Conservation (phyloP, 495 filamentous ascomycete genomes). For the Talaromyces nanjingensis region DNA sequence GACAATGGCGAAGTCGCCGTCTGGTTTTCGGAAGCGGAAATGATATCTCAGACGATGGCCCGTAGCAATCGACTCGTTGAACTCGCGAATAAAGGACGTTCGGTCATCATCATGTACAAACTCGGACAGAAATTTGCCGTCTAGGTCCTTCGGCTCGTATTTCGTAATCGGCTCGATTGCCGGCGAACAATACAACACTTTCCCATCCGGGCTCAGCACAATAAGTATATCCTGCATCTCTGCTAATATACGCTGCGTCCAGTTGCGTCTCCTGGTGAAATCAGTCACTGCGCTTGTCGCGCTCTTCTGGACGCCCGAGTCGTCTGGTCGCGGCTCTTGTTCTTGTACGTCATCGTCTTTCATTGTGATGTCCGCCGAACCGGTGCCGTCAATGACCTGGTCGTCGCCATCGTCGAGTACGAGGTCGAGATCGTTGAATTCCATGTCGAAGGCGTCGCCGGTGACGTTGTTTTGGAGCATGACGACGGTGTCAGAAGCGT, state of each 20-base stretch:
- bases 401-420: conserved; percentile 4
- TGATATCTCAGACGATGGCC: conserved; percentile 77
- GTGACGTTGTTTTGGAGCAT: background rate
- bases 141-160: conserved; percentile 59
- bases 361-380: background rate
- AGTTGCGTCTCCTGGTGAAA: conserved; percentile 78
- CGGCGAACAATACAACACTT: conserved; percentile 77
- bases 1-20: conserved; percentile 70
- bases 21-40: conserved; percentile 75
- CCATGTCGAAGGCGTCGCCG: conserved; percentile 3
- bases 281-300: conserved; percentile 40
- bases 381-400: background rate
- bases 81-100: conserved; percentile 74
- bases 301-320: conserved; percentile 4
- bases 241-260: conserved; percentile 81
- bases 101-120: conserved; percentile 87
- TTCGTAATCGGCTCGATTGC: conserved; percentile 75
- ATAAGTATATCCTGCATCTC: conserved; percentile 87
- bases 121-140: conserved; percentile 66
- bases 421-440: conserved; percentile 1
- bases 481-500: background rate
- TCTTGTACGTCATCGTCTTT: background rate
- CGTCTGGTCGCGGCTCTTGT: conserved; percentile 1
- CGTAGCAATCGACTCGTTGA: conserved; percentile 85
- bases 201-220: conserved; percentile 76